Conservation (phyloP, 2,329 filamentous ascomycete genomes). For the Penicillium griseofulvum region DNA sequence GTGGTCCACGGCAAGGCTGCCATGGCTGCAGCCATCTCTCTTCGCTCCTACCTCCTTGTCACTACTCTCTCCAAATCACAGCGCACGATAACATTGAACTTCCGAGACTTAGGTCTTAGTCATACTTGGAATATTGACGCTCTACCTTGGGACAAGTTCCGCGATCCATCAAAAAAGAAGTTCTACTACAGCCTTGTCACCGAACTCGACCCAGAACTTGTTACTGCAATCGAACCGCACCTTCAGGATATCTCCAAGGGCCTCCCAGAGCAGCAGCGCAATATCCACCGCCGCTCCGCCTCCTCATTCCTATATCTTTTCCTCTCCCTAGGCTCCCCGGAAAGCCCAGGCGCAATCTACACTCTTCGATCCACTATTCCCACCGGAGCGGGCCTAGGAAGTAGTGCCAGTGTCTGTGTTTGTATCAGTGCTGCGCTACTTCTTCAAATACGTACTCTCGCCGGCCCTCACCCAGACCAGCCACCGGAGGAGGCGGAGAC, state of each 20-base stretch:
- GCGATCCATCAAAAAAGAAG: constrained; percentile 81
- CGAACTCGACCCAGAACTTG: constrained; percentile 75
- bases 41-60: constrained; percentile 94
- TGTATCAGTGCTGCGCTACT: constrained; percentile 82
- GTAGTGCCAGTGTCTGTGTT: constrained; percentile 90
- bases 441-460: constrained; percentile 81
- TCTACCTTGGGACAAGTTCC: constrained; percentile 82
- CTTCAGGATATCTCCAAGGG: constrained; percentile 67
- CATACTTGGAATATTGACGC: constrained; percentile 95
- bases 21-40: constrained; percentile 89
- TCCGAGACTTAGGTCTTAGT: constrained; percentile 83
- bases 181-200: constrained; percentile 90
- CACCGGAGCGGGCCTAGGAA: constrained; percentile 85
- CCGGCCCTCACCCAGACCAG: constrained; percentile 89
- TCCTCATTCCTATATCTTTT: constrained; percentile 90
- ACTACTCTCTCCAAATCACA: constrained; percentile 90
- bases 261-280: constrained; percentile 68
- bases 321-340: constrained; percentile 75
- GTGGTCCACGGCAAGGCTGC: constrained; percentile 98
- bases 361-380: constrained; percentile 91
- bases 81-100: constrained; percentile 80
- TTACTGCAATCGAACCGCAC: constrained; percentile 77
- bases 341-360: constrained; percentile 79
- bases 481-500: constrained; percentile 80
- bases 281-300: constrained; percentile 79